Evolutionary conservation across 106 monocot genomes (phyloP).

Genomic region (Posidonia australis): DNA sequence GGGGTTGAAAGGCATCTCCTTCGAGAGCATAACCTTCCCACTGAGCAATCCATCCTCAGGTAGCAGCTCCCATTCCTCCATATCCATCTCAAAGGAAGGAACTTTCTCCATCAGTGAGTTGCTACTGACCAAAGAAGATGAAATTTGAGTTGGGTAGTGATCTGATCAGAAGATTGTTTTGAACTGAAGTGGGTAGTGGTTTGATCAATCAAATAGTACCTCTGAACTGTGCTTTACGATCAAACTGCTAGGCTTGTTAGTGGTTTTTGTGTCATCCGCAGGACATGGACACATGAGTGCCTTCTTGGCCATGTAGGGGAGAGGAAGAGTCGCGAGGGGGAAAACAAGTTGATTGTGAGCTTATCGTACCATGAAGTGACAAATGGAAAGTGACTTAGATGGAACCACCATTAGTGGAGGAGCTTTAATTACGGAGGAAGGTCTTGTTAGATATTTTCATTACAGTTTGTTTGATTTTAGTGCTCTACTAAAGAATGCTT

Average conservation of each 20-base stretch:
- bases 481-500: background rate
- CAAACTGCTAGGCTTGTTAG: background rate
- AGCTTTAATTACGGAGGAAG: background rate
- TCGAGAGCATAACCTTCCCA: slow-evolving; percentile 16
- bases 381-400: slow-evolving; percentile 6
- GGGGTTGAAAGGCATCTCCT: slow-evolving; percentile 6
- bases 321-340: background rate
- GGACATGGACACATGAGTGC: no score
- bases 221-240: background rate
- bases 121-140: background rate
- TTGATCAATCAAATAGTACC: background rate
- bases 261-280: no score
- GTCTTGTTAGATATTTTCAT: slow-evolving; percentile 4
- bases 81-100: slow-evolving; percentile 21
- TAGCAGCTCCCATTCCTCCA: slow-evolving; percentile 57
- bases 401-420: background rate
- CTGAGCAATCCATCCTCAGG: slow-evolving; percentile 25
- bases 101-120: slow-evolving; percentile 20
- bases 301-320: no score
- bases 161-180: background rate
- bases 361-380: slow-evolving; percentile 14
- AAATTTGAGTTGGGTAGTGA: background rate
- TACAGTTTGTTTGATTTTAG: no score
- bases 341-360: background rate
- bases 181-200: no score